Conservation (phyloP, 345 rosid genomes). For the Eucalyptus marginata region DNA sequence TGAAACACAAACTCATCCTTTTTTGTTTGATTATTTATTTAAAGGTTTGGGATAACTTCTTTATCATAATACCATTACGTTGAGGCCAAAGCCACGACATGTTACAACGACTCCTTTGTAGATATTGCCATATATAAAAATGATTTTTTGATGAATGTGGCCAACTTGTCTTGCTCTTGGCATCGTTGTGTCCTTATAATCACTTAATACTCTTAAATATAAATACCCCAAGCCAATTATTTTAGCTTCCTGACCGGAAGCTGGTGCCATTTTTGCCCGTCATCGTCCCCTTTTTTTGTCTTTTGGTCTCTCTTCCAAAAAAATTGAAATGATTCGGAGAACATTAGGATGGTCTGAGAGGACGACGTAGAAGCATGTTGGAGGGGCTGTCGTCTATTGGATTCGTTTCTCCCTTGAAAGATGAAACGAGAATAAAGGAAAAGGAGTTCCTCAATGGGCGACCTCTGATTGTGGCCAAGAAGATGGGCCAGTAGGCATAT, state of each 20-base stretch:
- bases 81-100: background rate
- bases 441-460: background rate
- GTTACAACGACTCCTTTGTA: background rate
- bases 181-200: too few relatives aligned
- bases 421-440: background rate
- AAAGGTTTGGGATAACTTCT: background rate
- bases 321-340: background rate
- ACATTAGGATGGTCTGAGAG: background rate
- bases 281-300: background rate
- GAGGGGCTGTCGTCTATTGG: background rate
- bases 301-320: background rate
- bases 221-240: too few relatives aligned
- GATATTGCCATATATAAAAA: background rate
- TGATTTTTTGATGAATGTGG: too few relatives aligned
- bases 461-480: background rate
- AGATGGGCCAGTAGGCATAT: background rate
- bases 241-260: background rate
- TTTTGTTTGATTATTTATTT: background rate
- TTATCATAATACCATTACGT: background rate
- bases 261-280: background rate
- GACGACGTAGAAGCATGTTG: background rate
- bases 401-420: background rate
- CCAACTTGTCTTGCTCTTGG: background rate
- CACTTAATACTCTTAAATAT: too few relatives aligned
- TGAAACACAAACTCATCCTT: background rate